Conservation (phyloP, 805 yeast species). For the Wickerhamomyces ciferrii region DNA sequence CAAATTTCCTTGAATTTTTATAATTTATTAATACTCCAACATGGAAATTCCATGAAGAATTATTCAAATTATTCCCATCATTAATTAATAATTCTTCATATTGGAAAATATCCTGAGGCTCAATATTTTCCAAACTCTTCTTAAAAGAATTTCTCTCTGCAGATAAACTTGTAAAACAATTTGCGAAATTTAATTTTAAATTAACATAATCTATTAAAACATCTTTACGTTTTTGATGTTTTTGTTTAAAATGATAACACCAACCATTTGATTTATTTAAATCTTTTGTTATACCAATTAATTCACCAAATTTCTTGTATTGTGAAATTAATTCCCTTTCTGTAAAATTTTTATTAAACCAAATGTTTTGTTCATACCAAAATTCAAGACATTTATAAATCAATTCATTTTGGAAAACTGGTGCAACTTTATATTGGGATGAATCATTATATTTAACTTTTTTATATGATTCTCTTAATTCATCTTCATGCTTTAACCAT, state of each 20-base stretch:
- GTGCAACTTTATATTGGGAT: conserved; percentile 29
- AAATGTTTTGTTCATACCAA: conserved; percentile 30
- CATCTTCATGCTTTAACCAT: conserved; percentile 30
- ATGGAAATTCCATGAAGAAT: not conserved
- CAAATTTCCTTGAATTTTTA: not conserved
- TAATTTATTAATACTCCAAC: not conserved
- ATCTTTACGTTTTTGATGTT: not conserved
- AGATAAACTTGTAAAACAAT: not conserved
- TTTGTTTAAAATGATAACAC: not conserved
- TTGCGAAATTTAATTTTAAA: not conserved
- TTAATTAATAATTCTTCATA: not conserved
- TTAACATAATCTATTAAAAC: not conserved
- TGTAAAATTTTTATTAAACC: conserved; percentile 21
- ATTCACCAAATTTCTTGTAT: conserved; percentile 4
- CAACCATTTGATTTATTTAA: not conserved
- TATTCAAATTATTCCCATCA: not conserved
- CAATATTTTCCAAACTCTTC: not conserved
- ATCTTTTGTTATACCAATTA: not conserved
- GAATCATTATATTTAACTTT: conserved; percentile 21
- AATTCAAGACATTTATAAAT: conserved; percentile 30
- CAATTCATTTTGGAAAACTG: conserved; percentile 26
- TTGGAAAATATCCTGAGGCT: not conserved
- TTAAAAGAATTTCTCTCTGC: not conserved
- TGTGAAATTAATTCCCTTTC: conserved; percentile 27
- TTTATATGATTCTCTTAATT: conserved; percentile 24